These are phyloP conservation scores for Arthroderma uncinatum DNA, from an alignment of 2,329 filamentous ascomycete species.

Conservation along the genomic window DNA sequence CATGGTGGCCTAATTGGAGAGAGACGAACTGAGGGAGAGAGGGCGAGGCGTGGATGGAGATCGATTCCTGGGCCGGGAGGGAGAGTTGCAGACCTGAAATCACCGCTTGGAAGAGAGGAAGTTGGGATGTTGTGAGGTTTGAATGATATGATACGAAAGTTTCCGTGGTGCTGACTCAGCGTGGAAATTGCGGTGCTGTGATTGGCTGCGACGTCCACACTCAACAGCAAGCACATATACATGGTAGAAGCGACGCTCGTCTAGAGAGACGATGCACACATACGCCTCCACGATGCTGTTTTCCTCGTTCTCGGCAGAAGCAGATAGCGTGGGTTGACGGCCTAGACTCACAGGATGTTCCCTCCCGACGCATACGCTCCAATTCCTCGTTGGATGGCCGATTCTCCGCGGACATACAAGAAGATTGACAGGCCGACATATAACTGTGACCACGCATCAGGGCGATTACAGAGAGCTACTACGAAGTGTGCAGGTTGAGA, in stretches of 20 bases:
- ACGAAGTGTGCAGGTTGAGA: background rate
- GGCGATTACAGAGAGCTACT: too few relatives aligned
- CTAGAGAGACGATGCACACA: too few relatives aligned
- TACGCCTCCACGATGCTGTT: too few relatives aligned
- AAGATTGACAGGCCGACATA: too few relatives aligned
- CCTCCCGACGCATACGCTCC: too few relatives aligned
- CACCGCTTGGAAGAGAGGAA: conserved; percentile 1
- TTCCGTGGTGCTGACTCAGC: conserved; percentile 7
- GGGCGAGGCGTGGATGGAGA: conserved; percentile 19
- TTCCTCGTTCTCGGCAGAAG: too few relatives aligned
- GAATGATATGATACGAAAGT: conserved; percentile 6
- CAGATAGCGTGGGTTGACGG: too few relatives aligned
- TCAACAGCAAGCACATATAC: background rate
- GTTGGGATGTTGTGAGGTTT: conserved; percentile 7
- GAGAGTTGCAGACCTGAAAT: conserved; percentile 1
- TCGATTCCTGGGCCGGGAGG: background rate
- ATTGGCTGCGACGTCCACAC: background rate
- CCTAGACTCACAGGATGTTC: too few relatives aligned
- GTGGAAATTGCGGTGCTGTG: background rate
- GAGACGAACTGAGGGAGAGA: conserved; percentile 14
- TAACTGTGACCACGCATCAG: too few relatives aligned
- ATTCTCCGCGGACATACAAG: too few relatives aligned
- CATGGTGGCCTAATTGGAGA: conserved; percentile 27
- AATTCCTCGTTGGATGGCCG: too few relatives aligned
- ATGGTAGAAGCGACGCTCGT: too few relatives aligned